These are phyloP conservation scores for Kurtzmaniella quercitrusa DNA, from an alignment of 1,139 yeast genomes.

Conservation along the genomic window DNA sequence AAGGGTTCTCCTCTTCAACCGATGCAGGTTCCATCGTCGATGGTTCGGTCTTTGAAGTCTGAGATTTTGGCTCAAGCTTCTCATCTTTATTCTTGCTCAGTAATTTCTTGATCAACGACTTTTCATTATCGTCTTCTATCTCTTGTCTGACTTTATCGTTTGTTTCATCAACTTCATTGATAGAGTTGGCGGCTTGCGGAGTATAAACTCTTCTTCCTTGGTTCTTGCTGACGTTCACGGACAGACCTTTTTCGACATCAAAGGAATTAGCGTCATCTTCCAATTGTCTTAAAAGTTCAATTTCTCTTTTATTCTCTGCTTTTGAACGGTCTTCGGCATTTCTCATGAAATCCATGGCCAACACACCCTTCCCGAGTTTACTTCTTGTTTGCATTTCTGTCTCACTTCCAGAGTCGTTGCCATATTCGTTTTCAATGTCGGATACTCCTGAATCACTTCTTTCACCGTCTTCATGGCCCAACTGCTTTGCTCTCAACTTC, in stretches of 20 bases:
- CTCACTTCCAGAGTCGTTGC: slow-evolving; percentile 30
- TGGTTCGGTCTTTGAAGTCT: neutral
- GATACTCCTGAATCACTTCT: slow-evolving; percentile 45
- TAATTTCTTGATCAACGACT: slow-evolving; percentile 40
- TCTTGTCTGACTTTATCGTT: slow-evolving; percentile 45
- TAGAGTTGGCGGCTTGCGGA: slow-evolving; percentile 55
- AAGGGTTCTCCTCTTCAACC: slow-evolving; percentile 53
- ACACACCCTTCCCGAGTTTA: slow-evolving; percentile 74
- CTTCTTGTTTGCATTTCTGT: slow-evolving; percentile 27
- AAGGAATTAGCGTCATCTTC: slow-evolving; percentile 42
- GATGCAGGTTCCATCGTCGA: neutral
- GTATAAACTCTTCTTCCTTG: slow-evolving; percentile 81
- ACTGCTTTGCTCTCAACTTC: slow-evolving; percentile 64
- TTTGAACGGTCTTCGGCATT: slow-evolving; percentile 71
- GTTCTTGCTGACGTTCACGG: slow-evolving; percentile 53
- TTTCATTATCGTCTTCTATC: slow-evolving; percentile 51
- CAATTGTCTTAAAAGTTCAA: slow-evolving; percentile 47
- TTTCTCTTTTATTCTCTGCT: slow-evolving; percentile 49
- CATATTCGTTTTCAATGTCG: slow-evolving; percentile 49
- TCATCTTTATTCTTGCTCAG: slow-evolving; percentile 5
- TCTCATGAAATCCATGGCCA: slow-evolving; percentile 93
- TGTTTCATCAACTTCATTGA: slow-evolving; percentile 38
- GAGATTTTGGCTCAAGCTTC: neutral
- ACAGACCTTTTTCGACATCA: slow-evolving; percentile 25
- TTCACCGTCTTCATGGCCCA: slow-evolving; percentile 62